Evolutionary conservation across 2,329 filamentous ascomycete species (phyloP), one percentile per base, ranked within the genome.

Genomic region (Apiospora koreana): DNA sequence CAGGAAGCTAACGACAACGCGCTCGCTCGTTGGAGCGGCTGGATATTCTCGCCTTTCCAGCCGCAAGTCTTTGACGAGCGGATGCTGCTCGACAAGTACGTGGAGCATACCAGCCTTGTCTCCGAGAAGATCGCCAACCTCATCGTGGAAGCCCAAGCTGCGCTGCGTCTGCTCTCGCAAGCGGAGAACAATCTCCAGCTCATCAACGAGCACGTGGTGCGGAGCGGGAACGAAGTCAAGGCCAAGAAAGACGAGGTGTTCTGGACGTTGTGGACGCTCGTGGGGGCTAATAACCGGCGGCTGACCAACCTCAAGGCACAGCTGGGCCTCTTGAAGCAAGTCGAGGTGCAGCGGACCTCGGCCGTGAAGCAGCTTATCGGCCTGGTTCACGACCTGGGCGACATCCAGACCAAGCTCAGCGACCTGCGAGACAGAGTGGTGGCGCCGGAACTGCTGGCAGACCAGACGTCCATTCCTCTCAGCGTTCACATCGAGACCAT

Each of bases 401-500:
- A 88, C 69, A 95, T 96, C 72, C 88, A 91, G 74, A 87, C 89
- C 1, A 89, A 90, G 62, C 82, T 97, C 16, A 89, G 91, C 73
- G 92, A 94, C 75, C 79, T 97, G 74, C 84, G 92, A 28, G 92
- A 94, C 71, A 84, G 91, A 7, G 91, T 95, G 12, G 89, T 88
- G 0, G 86, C 88, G 69, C 92, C 93, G 0, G 90, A 90, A 73
- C 79, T 92, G 12, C 75, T 90, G 14, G 86, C 86, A 1, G 86
- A 84, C 35, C 82, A 69, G 43, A 79, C 81, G 3, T 82, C 84
- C 38, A 84, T 94, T 12, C 92, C 93, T 2, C 82, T 96, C 5
- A 86, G 87, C 67, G 90, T 94, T 54, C 93, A 96, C 77, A 90
- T 96, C 50, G 90, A 94, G 74, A 91, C 89, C 69, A 94, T 96